Evolutionary conservation across 1,284 basidiomycete species (phyloP).

Genomic region (Fomitiporia mediterranea): DNA sequence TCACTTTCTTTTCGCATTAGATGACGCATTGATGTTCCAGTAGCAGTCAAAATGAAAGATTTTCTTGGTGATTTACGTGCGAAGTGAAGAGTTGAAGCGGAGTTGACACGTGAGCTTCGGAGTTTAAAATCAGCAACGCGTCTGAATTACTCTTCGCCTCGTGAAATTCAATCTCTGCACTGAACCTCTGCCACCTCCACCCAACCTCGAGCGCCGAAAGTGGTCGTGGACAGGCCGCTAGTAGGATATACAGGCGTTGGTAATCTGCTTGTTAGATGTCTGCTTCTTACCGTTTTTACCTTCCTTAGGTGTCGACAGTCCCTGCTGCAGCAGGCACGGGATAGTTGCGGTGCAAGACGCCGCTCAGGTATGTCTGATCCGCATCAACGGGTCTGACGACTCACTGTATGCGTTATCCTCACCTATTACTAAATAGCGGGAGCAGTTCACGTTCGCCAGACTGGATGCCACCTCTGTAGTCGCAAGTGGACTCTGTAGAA

Average conservation of each 20-base stretch:
- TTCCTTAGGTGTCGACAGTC: conserved; percentile 2
- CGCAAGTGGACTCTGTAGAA: background rate
- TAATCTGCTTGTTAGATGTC: background rate
- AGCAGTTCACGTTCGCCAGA: no score
- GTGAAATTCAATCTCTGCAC: background rate
- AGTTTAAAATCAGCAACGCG: conserved; percentile 6
- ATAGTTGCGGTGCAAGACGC: background rate
- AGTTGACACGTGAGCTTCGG: conserved; percentile 9
- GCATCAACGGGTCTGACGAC: background rate
- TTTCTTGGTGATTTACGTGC: no score
- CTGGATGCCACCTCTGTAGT: no score
- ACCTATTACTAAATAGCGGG: no score
- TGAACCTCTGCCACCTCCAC: background rate
- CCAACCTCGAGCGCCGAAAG: background rate
- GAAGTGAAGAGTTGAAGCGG: conserved; percentile 3
- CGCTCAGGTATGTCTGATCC: background rate
- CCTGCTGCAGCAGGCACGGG: background rate
- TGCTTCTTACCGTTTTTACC: background rate
- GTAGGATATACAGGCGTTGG: background rate
- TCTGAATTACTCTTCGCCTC: background rate
- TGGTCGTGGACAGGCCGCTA: background rate
- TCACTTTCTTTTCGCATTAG: background rate
- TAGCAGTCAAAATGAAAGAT: background rate
- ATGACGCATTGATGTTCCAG: background rate
- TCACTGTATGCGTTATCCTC: background rate